Conservation (phyloP, 1,284 basidiomycete genomes). For the Rhodofomes roseus region DNA sequence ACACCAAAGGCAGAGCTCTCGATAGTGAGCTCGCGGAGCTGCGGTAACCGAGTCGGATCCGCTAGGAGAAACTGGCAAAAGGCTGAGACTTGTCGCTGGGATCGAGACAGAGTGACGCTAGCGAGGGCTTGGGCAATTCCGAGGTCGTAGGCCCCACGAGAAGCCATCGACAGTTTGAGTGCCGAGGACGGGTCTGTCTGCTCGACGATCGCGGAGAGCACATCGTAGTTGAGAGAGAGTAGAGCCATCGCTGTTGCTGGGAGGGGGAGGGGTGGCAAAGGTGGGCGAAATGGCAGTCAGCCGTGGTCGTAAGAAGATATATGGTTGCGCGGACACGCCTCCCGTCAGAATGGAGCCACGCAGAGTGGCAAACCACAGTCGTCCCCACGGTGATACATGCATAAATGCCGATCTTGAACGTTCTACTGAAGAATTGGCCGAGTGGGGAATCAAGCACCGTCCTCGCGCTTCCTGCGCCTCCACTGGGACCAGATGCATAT, state of each 20-base stretch:
- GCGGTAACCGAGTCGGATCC: not conserved
- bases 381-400: not conserved
- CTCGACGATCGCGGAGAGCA: slow-evolving; percentile 9
- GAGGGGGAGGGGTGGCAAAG: not conserved
- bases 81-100: slow-evolving; percentile 5
- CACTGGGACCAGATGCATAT: not conserved
- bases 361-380: not conserved
- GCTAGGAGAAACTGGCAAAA: slow-evolving; percentile 7
- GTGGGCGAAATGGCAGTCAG: not conserved
- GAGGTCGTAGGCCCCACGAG: slow-evolving; percentile 6
- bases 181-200: slow-evolving; percentile 8
- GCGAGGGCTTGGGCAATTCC: slow-evolving; percentile 9
- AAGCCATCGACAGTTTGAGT: slow-evolving; percentile 9
- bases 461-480: not conserved
- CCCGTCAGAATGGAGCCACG: not conserved
- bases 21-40: slow-evolving; percentile 9
- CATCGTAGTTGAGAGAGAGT: slow-evolving; percentile 13
- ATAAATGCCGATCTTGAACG: not conserved
- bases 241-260: slow-evolving; percentile 4
- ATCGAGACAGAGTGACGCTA: slow-evolving; percentile 6
- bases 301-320: not conserved
- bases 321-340: not conserved
- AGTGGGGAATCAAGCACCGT: not conserved
- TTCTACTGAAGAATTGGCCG: not conserved
- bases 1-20: slow-evolving; percentile 6